These are phyloP conservation scores for Trichoderma oligosporum DNA, from an alignment of 2,329 filamentous ascomycete genomes.

Conservation along the genomic window DNA sequence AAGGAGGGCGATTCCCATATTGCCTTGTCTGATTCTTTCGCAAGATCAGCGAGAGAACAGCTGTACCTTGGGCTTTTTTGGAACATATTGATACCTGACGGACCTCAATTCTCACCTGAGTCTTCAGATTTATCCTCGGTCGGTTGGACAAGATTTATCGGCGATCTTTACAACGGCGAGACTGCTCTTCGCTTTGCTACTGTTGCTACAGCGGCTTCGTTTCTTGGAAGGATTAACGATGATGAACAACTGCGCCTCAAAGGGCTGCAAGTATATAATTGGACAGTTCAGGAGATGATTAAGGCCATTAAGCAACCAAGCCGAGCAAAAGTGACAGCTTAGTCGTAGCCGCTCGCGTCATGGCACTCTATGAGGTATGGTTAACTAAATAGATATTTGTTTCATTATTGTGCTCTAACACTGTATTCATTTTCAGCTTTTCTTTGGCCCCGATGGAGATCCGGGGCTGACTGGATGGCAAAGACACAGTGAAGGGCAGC, in stretches of 20 bases:
- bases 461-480: constrained; percentile 1
- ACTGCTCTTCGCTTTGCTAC: constrained; percentile 6
- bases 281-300: constrained; percentile 13
- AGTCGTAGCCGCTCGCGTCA: not conserved
- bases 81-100: constrained; percentile 1
- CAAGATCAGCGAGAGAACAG: constrained; percentile 6
- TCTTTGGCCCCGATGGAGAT: constrained; percentile 4
- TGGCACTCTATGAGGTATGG: constrained; percentile 10
- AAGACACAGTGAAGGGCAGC: constrained; percentile 12
- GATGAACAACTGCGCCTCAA: constrained; percentile 10
- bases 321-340: constrained; percentile 3
- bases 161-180: not conserved
- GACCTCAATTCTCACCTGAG: not conserved
- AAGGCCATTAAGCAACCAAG: constrained; percentile 2
- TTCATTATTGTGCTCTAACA: not conserved
- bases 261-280: constrained; percentile 8
- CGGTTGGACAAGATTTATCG: constrained; percentile 6
- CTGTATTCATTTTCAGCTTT: not conserved
- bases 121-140: constrained; percentile 4
- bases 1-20: not conserved
- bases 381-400: not conserved
- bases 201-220: not conserved
- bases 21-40: not conserved
- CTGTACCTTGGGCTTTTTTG: constrained; percentile 10
- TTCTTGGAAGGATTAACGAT: constrained; percentile 1